Evolutionary conservation across 352 stramenopile species (phyloP), one percentile per base, ranked within the genome.

Genomic region (Pythium aquatile): DNA sequence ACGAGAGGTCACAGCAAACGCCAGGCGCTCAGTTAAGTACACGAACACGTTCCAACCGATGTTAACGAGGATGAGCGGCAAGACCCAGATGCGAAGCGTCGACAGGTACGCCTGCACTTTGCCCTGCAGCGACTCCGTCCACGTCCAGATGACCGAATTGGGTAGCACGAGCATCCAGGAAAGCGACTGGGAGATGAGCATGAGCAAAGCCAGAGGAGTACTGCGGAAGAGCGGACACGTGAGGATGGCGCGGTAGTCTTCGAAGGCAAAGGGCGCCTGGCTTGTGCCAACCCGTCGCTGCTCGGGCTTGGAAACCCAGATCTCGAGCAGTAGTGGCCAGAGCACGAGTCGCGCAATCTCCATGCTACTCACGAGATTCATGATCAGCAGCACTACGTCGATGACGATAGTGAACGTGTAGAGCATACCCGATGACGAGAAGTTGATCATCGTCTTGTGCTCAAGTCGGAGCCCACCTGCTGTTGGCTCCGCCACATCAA

Each of bases 121-220:
- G 48, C 49, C 60, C 5, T 53, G 6, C 1, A 29, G n/a, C 11
- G 60, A 28, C 28, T 40, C 42, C 2, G 60, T 66, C 60, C 60
- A 66, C 24, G 48, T 55, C 55, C 44, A 60, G 13, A 59, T 64
- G 17, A 56, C 10, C 11, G 28, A 28, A 16, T 70, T 70, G 42
- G 64, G 57, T 2, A 70, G 29, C n/a, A 70, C 33, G 20, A 70
- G 20, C 48, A 70, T n/a, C 64, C 64, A 70, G 6, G 52, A 65
- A 33, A 70, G 28, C 4, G 46, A 17, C 58, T 70, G 64, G 5
- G 64, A 59, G 8, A 55, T 5, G 14, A 63, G 29, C 51, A 56
- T 70, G 49, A 70, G 57, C 3, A 55, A 9, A 10, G 48, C 54
- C 17, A 66, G 16, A 2, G 46, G 64, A 1, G 10, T 11, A 33